Conservation (phyloP, 371 early-diverging fungal species). For the Sporodiniella umbellata region DNA sequence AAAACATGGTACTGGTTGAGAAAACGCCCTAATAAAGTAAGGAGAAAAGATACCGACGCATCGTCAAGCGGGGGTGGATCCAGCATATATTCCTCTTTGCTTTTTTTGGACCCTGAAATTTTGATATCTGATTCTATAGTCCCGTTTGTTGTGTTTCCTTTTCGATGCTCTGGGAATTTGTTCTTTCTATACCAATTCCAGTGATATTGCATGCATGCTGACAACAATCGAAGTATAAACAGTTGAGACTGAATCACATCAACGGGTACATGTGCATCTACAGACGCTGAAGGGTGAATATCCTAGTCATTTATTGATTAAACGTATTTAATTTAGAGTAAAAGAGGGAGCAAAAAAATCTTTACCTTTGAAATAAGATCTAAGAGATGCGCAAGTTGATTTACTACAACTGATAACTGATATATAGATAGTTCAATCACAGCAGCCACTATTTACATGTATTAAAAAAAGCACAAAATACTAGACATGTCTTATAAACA, state of each 20-base stretch:
- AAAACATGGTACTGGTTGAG: constrained; percentile 44
- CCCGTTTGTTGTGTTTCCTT: constrained; percentile 12
- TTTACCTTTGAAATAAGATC: constrained; percentile 61
- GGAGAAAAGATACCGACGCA: constrained; percentile 58
- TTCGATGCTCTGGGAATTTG: constrained; percentile 17
- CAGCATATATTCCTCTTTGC: constrained; percentile 9
- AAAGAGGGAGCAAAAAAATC: too few relatives aligned
- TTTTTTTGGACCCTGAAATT: too few relatives aligned
- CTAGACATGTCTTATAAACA: too few relatives aligned
- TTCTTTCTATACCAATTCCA: constrained; percentile 66
- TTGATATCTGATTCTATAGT: too few relatives aligned
- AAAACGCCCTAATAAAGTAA: constrained; percentile 60
- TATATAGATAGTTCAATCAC: constrained; percentile 58
- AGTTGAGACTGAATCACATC: constrained; percentile 73
- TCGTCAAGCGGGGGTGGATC: constrained; percentile 82
- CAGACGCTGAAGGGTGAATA: constrained; percentile 28
- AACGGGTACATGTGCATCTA: constrained; percentile 48
- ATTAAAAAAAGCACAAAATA: too few relatives aligned
- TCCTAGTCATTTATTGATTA: constrained; percentile 6
- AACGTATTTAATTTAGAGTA: too few relatives aligned
- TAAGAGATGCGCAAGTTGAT: constrained; percentile 50
- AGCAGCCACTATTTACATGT: constrained; percentile 52
- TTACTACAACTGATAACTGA: constrained; percentile 47
- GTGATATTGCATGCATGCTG: constrained; percentile 70
- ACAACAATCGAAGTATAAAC: constrained; percentile 65